Conservation (phyloP, 768 basidiomycete species). For the Tulasnella sp. region DNA sequence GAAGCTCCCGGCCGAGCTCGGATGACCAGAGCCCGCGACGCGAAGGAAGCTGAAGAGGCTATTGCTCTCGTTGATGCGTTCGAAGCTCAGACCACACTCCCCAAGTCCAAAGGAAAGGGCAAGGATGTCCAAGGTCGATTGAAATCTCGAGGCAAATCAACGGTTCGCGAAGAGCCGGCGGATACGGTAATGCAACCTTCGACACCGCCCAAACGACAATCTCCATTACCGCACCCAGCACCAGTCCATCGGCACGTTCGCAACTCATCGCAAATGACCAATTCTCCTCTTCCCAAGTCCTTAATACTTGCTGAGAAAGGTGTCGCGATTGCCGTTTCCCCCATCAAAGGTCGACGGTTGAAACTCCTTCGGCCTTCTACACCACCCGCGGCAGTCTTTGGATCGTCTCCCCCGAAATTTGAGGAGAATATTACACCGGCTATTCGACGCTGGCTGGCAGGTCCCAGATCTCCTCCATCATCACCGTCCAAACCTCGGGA, state of each 20-base stretch:
- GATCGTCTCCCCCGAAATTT: neutral
- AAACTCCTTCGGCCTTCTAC: conserved; percentile 16
- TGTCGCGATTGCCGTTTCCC: conserved; percentile 23
- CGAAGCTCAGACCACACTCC: neutral
- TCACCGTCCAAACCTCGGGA: neutral
- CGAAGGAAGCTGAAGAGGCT: conserved; percentile 15
- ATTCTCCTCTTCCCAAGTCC: neutral
- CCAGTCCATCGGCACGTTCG: neutral
- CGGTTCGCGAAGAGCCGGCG: neutral
- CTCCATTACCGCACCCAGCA: neutral
- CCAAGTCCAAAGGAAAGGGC: neutral
- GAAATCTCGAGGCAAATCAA: neutral
- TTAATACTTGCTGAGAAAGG: neutral
- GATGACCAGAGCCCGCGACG: conserved; percentile 12
- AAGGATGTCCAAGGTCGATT: neutral
- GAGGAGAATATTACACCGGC: neutral
- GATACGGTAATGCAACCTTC: neutral
- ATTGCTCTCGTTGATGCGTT: conserved; percentile 22
- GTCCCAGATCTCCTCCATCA: neutral
- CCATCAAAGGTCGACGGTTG: conserved; percentile 26
- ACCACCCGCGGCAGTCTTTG: neutral
- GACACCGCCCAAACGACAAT: neutral
- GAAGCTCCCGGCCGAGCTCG: conserved; percentile 8
- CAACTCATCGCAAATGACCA: neutral
- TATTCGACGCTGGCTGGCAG: neutral